A percentile compares a stretch with the other conserved stretches of the same genome.
These are phyloP conservation scores for Lodderomyces theae DNA, from an alignment of 1,139 yeast genomes.

Conservation along the genomic window DNA sequence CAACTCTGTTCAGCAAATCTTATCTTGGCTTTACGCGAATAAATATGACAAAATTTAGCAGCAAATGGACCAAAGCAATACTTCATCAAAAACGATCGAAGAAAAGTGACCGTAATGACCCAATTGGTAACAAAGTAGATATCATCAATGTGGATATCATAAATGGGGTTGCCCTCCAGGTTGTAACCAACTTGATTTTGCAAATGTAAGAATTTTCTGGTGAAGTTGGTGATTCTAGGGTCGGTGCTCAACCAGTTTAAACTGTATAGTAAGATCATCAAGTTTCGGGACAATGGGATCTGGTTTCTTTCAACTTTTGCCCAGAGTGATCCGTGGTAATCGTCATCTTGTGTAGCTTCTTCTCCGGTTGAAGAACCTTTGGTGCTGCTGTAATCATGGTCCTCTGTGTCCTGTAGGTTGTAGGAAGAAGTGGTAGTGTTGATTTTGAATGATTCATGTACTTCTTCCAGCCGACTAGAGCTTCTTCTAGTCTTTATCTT, in stretches of 20 bases:
- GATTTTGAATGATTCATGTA: constrained; percentile 1
- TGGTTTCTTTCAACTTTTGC: constrained; percentile 41
- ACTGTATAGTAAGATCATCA: constrained; percentile 28
- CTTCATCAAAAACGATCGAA: constrained; percentile 61
- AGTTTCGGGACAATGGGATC: constrained; percentile 30
- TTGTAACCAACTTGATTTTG: constrained; percentile 40
- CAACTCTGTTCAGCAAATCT: constrained; percentile 90
- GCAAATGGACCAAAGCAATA: constrained; percentile 61
- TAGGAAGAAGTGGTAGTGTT: constrained; percentile 1
- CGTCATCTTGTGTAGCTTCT: constrained; percentile 9
- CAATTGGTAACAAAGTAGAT: constrained; percentile 52
- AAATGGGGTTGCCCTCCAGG: constrained; percentile 20
- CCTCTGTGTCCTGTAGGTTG: not conserved
- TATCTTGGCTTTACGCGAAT: constrained; percentile 48
- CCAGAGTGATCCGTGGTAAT: constrained; percentile 23
- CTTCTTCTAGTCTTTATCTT: constrained; percentile 4
- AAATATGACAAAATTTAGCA: constrained; percentile 39
- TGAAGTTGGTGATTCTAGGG: constrained; percentile 21
- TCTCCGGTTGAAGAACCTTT: too few species aligned
- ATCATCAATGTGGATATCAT: constrained; percentile 61
- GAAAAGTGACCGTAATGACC: constrained; percentile 55
- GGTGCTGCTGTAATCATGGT: too few species aligned
- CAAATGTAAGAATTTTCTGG: constrained; percentile 46
- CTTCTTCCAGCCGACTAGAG: constrained; percentile 1
- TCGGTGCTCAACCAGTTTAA: constrained; percentile 21